These are phyloP conservation scores for Cyclotella sp. DNA, from an alignment of 108 stramenopile genomes.

Conservation along the genomic window DNA sequence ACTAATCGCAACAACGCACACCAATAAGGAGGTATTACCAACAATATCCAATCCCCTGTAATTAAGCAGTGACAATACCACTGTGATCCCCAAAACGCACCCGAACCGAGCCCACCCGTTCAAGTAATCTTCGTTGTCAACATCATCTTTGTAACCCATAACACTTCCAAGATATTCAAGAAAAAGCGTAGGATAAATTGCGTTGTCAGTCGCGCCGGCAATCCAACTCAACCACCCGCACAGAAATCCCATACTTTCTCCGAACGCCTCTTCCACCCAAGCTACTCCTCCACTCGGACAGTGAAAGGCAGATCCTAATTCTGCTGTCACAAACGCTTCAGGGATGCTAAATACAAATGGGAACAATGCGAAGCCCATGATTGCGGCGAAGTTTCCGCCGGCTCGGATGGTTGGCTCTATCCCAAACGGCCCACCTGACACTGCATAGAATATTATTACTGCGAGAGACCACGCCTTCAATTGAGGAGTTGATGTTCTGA, in stretches of 20 bases:
- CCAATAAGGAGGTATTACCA: conserved; percentile 77
- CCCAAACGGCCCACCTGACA: conserved; percentile 90
- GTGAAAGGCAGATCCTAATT: conserved; percentile 73
- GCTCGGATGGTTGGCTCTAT: conserved; percentile 88
- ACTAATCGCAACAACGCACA: conserved; percentile 88
- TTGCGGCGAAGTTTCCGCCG: conserved; percentile 85
- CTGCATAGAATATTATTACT: conserved; percentile 17
- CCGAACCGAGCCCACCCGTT: conserved; percentile 16
- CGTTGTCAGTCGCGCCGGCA: conserved; percentile 32
- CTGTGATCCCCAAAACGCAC: conserved; percentile 76
- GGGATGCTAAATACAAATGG: conserved; percentile 74
- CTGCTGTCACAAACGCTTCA: conserved; percentile 84
- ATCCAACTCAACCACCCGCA: conserved; percentile 89
- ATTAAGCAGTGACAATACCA: conserved; percentile 78
- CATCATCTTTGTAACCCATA: conserved; percentile 11
- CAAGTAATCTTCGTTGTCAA: background rate
- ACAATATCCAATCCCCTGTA: conserved; percentile 91
- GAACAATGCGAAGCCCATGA: conserved; percentile 73
- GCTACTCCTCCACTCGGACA: conserved; percentile 76
- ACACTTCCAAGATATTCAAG: conserved; percentile 39
- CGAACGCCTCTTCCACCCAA: conserved; percentile 82
- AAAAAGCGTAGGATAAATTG: conserved; percentile 45
- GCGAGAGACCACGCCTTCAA: conserved; percentile 2
- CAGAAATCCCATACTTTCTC: conserved; percentile 80
- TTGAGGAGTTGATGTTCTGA: conserved; percentile 4